These are phyloP conservation scores for Moesziomyces sp. DNA, from an alignment of 1,284 basidiomycete species.

Conservation along the genomic window DNA sequence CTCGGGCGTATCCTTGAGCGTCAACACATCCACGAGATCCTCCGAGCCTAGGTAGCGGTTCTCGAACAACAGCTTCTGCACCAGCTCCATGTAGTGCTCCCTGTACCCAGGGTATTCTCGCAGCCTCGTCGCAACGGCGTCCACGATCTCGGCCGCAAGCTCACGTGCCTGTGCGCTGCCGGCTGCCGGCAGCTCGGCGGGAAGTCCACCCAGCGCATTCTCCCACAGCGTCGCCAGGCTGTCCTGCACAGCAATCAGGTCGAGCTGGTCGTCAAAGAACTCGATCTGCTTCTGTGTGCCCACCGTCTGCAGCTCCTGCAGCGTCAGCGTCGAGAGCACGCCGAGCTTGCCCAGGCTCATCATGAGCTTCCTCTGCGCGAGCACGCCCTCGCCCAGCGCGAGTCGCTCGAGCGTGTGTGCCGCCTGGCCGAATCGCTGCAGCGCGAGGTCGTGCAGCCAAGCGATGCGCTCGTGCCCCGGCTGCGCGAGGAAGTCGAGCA, in stretches of 20 bases:
- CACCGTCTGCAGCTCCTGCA: conserved; percentile 35
- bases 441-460: conserved; percentile 89
- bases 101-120: conserved; percentile 43
- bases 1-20: conserved; percentile 69
- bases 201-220: conserved; percentile 34
- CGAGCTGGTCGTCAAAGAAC: conserved; percentile 71
- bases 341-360: conserved; percentile 90
- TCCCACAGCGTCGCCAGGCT: conserved; percentile 61
- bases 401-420: conserved; percentile 74
- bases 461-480: conserved; percentile 75
- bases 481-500: conserved; percentile 80
- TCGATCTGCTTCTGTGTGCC: conserved; percentile 66
- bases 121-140: conserved; percentile 29
- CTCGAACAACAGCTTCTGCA: conserved; percentile 62
- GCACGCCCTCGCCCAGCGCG: conserved; percentile 71
- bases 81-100: conserved; percentile 52
- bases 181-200: conserved; percentile 1
- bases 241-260: conserved; percentile 73
- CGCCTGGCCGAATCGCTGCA: conserved; percentile 76
- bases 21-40: conserved; percentile 72
- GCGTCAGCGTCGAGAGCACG: conserved; percentile 73
- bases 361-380: conserved; percentile 75
- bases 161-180: conserved; percentile 10
- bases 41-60: conserved; percentile 69
- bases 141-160: conserved; percentile 28